Evolutionary conservation across 2,329 filamentous ascomycete species (phyloP).

Genomic region (Colletotrichum sp.): DNA sequence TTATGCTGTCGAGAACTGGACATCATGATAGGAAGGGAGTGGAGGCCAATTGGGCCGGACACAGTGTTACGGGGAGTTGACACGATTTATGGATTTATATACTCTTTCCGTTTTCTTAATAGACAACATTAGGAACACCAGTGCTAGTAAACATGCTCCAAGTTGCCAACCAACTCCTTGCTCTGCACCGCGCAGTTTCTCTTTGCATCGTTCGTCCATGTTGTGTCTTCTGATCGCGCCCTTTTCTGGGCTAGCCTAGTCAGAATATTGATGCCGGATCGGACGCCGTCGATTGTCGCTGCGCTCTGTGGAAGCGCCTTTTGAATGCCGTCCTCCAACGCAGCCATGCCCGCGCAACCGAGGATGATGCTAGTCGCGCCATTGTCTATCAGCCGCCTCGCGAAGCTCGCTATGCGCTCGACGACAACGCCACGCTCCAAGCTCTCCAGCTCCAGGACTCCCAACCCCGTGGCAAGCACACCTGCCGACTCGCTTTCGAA

Average conservation of each 20-base stretch:
- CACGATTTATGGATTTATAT: background rate
- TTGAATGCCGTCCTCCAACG: background rate
- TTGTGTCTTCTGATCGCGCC: background rate
- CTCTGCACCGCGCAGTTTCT: background rate
- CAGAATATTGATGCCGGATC: slow-evolving; percentile 1
- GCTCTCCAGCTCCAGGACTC: background rate
- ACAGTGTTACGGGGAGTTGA: background rate
- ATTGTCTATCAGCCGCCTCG: background rate
- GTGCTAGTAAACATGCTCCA: background rate
- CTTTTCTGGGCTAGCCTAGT: background rate
- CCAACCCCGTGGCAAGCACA: background rate
- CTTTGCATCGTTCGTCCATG: background rate
- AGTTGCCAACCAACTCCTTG: background rate
- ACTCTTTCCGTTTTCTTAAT: background rate
- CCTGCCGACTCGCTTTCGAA: background rate
- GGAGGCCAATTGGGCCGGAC: background rate
- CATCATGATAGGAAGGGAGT: background rate
- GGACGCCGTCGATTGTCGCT: background rate
- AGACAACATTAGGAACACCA: no score
- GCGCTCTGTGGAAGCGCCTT: background rate
- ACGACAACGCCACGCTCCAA: background rate
- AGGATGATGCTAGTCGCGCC: background rate
- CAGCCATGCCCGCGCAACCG: slow-evolving; percentile 14
- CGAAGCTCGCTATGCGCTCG: background rate
- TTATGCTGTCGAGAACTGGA: background rate